Conservation (phyloP, 2,329 filamentous ascomycete species). For the Penicillium sp. region DNA sequence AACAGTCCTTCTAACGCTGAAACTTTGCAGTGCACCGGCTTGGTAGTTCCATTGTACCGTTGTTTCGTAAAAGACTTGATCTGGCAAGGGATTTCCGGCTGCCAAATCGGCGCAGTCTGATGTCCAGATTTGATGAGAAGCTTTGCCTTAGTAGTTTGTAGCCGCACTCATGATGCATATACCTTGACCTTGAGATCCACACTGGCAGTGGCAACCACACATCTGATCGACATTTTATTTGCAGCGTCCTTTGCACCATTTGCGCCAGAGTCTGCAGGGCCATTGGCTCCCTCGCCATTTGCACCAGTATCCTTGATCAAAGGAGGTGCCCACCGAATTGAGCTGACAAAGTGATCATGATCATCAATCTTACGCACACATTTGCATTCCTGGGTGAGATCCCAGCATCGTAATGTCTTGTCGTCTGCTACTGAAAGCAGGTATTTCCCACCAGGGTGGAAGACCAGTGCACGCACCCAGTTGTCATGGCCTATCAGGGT, state of each 20-base stretch:
- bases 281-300: slow-evolving; percentile 15
- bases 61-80: slow-evolving; percentile 9
- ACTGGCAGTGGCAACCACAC: slow-evolving; percentile 83
- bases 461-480: slow-evolving; percentile 83
- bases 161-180: slow-evolving; percentile 18
- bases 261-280: slow-evolving; percentile 12
- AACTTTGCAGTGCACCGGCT: slow-evolving; percentile 7
- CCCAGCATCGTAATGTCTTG: slow-evolving; percentile 92
- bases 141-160: background rate
- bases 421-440: slow-evolving; percentile 84
- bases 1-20: slow-evolving; percentile 14
- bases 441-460: slow-evolving; percentile 91
- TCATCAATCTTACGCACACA: slow-evolving; percentile 78
- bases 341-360: slow-evolving; percentile 83
- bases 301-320: slow-evolving; percentile 22
- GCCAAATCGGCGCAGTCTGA: background rate
- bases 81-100: background rate
- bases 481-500: slow-evolving; percentile 88
- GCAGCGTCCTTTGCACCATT: slow-evolving; percentile 19
- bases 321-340: slow-evolving; percentile 76
- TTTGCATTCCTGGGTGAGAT: slow-evolving; percentile 84
- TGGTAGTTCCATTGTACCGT: slow-evolving; percentile 3
- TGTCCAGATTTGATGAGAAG: background rate
- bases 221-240: slow-evolving; percentile 62
- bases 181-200: slow-evolving; percentile 66